Percentiles rank a stretch among this genome's conserved stretches.
phyloP scores from a whole-genome alignment of 768 basidiomycete genomes.

The Termitomyces sp. region DNA sequence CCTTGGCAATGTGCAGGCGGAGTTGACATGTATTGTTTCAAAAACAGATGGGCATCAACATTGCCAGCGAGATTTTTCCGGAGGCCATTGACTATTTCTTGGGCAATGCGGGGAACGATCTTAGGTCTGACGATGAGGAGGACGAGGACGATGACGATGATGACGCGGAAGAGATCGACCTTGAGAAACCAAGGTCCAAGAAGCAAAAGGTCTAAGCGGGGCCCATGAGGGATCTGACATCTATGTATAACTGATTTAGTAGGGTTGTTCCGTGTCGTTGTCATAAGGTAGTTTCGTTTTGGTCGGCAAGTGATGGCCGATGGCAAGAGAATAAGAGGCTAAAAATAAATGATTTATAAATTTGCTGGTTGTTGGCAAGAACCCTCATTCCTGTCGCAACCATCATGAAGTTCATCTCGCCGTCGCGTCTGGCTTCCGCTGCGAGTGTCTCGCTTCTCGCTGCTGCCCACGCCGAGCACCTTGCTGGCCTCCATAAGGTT shows the following conservation, averaged over 20 bases:
- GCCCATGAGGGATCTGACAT: neutral
- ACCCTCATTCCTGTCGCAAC: neutral
- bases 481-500: conserved; percentile 11
- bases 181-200: conserved; percentile 78
- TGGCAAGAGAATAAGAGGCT: neutral
- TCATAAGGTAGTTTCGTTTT: neutral
- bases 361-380: neutral
- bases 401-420: conserved; percentile 27
- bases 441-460: conserved; percentile 35
- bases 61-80: conserved; percentile 75
- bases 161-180: conserved; percentile 81
- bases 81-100: conserved; percentile 81
- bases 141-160: conserved; percentile 68
- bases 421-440: conserved; percentile 22
- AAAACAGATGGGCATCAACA: conserved; percentile 59
- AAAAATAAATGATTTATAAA: neutral
- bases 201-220: conserved; percentile 52
- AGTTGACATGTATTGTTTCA: neutral
- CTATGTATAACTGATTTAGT: neutral
- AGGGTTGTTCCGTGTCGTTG: neutral
- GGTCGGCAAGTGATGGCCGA: conserved; percentile 12
- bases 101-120: conserved; percentile 54
- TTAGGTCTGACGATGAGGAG: conserved; percentile 62
- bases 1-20: conserved; percentile 19
- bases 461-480: conserved; percentile 26